Evolutionary conservation across 345 rosid genomes (phyloP).

Genomic region (Euphorbia pulcherrima): DNA sequence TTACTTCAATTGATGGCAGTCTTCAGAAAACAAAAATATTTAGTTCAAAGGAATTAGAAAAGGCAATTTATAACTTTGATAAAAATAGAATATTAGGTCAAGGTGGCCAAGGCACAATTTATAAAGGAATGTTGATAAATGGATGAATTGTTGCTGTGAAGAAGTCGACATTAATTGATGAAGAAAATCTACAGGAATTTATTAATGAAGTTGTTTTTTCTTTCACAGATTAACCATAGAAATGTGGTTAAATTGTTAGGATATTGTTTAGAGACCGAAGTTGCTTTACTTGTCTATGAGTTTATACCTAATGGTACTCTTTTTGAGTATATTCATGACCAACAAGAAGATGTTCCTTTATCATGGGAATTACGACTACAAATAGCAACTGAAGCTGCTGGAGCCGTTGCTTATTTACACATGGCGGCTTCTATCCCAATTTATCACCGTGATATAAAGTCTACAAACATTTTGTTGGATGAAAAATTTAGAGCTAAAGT

Average conservation of each 20-base stretch:
- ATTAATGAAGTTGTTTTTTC: conserved; percentile 2
- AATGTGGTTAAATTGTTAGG: conserved; percentile 7
- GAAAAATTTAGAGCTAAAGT: conserved; percentile 1
- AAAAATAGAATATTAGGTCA: conserved; percentile 2
- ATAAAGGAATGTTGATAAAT: conserved; percentile 5
- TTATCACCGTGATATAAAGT: conserved; percentile 4
- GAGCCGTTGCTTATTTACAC: neutral
- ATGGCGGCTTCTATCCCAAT: neutral
- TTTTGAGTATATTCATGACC: neutral
- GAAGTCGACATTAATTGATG: neutral
- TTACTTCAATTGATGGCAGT: conserved; percentile 1
- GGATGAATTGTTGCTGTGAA: conserved; percentile 7
- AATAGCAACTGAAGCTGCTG: neutral
- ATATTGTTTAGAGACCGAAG: conserved; percentile 10
- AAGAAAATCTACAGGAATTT: neutral
- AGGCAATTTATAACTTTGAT: neutral
- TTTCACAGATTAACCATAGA: conserved; percentile 7
- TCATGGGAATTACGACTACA: conserved; percentile 3
- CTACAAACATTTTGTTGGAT: conserved; percentile 1
- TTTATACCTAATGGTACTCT: conserved; percentile 3
- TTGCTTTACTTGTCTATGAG: neutral
- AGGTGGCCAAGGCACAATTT: conserved; percentile 8
- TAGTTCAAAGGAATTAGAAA: conserved; percentile 1
- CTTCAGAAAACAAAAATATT: conserved; percentile 1
- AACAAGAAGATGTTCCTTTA: neutral